phyloP scores from a whole-genome alignment of 2,329 filamentous ascomycete genomes.

The Cytospora mali region DNA sequence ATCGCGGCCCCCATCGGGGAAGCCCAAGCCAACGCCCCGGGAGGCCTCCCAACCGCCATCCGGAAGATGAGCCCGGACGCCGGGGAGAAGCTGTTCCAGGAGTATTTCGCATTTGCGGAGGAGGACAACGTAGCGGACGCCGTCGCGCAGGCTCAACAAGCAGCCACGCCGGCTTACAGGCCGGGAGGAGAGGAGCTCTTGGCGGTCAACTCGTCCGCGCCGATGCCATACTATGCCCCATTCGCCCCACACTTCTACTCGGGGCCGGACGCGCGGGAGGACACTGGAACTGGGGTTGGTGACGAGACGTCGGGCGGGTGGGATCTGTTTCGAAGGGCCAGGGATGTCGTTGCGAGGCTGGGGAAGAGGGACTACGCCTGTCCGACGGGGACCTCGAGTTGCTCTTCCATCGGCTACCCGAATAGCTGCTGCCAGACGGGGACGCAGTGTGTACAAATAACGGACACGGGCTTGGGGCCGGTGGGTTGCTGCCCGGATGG shows the following conservation, averaged over 20 bases:
- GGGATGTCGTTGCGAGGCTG: conserved; percentile 50
- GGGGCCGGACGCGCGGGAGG: conserved; percentile 18
- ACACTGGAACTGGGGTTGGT: too few species aligned
- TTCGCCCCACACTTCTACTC: conserved; percentile 51
- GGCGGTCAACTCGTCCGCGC: conserved; percentile 39
- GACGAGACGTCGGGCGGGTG: conserved; percentile 25
- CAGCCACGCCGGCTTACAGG: conserved; percentile 3
- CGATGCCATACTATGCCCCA: conserved; percentile 49
- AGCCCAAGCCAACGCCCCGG: conserved; percentile 34
- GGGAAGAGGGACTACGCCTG: conserved; percentile 65
- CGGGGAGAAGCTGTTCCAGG: conserved; percentile 72
- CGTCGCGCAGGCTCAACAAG: conserved; percentile 25
- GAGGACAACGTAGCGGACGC: conserved; percentile 33
- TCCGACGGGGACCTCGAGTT: conserved; percentile 66
- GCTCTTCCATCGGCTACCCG: conserved; percentile 63
- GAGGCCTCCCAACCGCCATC: conserved; percentile 61
- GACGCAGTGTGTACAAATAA: conserved; percentile 67
- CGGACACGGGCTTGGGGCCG: conserved; percentile 64
- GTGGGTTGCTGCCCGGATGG: conserved; percentile 77
- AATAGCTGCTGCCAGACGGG: conserved; percentile 73
- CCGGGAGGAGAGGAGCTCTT: conserved; percentile 35
- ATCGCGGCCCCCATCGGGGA: conserved; percentile 44
- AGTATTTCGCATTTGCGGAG: conserved; percentile 60
- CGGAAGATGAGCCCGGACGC: conserved; percentile 73
- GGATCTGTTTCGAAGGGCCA: conserved; percentile 46